phyloP scores from a whole-genome alignment of 495 filamentous ascomycete species.

The Trichoderma virens region DNA sequence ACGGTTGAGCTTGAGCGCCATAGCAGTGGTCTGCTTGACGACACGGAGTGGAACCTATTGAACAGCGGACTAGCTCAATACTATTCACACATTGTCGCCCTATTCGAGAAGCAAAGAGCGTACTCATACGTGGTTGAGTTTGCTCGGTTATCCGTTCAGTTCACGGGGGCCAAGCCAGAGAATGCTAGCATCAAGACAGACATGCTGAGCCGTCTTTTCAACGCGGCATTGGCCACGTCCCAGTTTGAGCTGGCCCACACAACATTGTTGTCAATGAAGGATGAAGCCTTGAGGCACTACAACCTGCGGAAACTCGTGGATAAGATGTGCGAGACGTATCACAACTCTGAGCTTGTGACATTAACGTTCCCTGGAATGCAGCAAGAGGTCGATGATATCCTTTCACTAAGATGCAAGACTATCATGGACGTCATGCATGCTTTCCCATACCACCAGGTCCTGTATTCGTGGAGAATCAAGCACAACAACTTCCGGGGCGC shows the following conservation, averaged over 20 bases:
- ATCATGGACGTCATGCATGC: constrained; percentile 50
- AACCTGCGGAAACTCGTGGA: constrained; percentile 59
- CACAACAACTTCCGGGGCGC: constrained; percentile 83
- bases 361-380: constrained; percentile 73
- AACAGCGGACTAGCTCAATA: constrained; percentile 73
- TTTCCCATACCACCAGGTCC: constrained; percentile 67
- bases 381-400: constrained; percentile 66
- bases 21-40: constrained; percentile 56
- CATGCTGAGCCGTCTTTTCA: constrained; percentile 75
- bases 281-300: constrained; percentile 56
- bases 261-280: constrained; percentile 62
- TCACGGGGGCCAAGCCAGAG: constrained; percentile 34
- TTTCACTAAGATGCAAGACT: constrained; percentile 54
- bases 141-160: constrained; percentile 68
- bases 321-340: constrained; percentile 59
- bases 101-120: constrained; percentile 70
- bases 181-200: constrained; percentile 47
- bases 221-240: constrained; percentile 63
- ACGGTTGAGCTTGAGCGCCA: constrained; percentile 23
- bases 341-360: constrained; percentile 58
- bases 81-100: constrained; percentile 72
- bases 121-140: constrained; percentile 81
- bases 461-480: constrained; percentile 82
- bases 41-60: constrained; percentile 64
- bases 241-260: constrained; percentile 78